A percentile compares a stretch with the other conserved stretches of the same genome.
Conservation (phyloP, 768 basidiomycete species). For the Leucosporidium scottii region DNA sequence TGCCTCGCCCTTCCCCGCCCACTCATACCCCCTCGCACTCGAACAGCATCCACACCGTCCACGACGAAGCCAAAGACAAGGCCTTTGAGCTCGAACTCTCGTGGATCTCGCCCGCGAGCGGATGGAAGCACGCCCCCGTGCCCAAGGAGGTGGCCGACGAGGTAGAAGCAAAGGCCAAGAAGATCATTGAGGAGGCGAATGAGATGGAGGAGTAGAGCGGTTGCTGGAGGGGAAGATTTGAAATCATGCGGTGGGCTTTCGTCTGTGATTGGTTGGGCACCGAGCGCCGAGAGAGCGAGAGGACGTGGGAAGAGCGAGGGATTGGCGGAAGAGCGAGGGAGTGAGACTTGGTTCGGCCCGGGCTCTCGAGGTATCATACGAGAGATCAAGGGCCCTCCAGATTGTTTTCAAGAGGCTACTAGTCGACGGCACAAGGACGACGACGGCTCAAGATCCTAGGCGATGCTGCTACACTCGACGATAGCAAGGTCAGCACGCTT, state of each 20-base stretch:
- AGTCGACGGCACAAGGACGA: too few relatives aligned
- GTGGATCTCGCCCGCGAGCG: conserved; percentile 84
- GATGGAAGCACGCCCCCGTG: conserved; percentile 69
- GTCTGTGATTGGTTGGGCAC: too few relatives aligned
- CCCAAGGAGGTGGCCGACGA: conserved; percentile 76
- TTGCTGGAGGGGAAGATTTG: background rate
- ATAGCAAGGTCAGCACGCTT: too few relatives aligned
- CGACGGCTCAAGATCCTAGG: too few relatives aligned
- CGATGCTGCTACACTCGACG: too few relatives aligned
- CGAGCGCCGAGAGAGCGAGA: background rate
- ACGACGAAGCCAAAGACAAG: conserved; percentile 97
- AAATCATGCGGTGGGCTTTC: background rate
- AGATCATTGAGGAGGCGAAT: conserved; percentile 49
- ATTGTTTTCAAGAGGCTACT: too few relatives aligned
- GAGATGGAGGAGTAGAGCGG: conserved; percentile 38
- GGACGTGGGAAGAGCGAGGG: too few relatives aligned
- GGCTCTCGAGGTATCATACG: too few relatives aligned
- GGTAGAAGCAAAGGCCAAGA: conserved; percentile 81
- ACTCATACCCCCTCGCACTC: background rate
- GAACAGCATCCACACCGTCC: conserved; percentile 85
- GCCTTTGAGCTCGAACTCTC: conserved; percentile 97
- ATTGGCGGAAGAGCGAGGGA: too few relatives aligned
- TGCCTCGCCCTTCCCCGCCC: conserved; percentile 9
- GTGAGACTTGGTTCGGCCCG: too few relatives aligned
- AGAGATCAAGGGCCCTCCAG: too few relatives aligned